Base-by-base conservation (phyloP, 2,329 filamentous ascomycete genomes). In the Corinectria fuckeliana region DNA sequence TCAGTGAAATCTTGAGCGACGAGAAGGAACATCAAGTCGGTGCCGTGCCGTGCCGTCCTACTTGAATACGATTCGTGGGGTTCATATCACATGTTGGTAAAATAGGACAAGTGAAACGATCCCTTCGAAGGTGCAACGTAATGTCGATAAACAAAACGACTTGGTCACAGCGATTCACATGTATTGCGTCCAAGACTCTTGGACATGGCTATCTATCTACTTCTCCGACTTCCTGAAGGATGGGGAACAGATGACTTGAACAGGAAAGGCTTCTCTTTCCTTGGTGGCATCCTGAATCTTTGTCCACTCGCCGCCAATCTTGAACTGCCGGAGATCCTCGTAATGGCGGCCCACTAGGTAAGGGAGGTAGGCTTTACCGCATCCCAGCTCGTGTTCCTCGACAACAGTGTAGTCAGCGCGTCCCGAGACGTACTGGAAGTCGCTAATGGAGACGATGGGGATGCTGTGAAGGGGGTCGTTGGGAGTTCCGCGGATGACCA, bases 391-490 rank as follows among this genome's bases (percentile, higher is more conserved):
- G n/a, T 42, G 13, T 34, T 50, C 54, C 20, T 32, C 4, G 4
- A 56, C 13, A 6, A 56, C 47, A n/a, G 36, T 50, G 13, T 44
- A 56, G 26, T 56, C 45, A 4, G 54, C 45, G 6, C 25, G 14
- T 4, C 54, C 54, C 9, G 47, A 44, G 2, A 36, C 21, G 21
- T 50, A 53, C 14, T 47, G 18, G 34, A 54, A 57, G 9, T 60
- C 53, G 16, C 32, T n/a, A 20, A 60, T 34, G 18, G 25, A 28
- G 16, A 34, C 9, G 30, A 44, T 45, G 14, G 50, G 56, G 11
- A 54, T 54, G 18, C 16, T 42, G n/a, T 58, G 56, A 8, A 58
- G 34, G 11, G 56, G 49, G 18, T 58, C 41, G 14, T 16, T n/a
- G 9, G 10, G 7, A 1, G 41, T 58, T 7, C 56, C 50, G 9